Conservation (phyloP, 148 eudicot species). For the Nepenthes gracilis region DNA sequence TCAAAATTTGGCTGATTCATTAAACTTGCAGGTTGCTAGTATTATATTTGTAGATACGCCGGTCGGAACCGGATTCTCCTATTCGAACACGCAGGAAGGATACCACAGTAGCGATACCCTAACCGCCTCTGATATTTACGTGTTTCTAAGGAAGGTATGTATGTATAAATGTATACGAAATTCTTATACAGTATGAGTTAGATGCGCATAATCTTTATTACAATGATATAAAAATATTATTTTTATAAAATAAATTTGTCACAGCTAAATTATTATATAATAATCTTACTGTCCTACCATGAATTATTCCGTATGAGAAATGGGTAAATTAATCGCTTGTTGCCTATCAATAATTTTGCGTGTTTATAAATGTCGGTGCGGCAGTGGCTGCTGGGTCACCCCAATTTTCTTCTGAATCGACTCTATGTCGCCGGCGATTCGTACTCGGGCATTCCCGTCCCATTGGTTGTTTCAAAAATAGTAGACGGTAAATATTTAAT, state of each 20-base stretch:
- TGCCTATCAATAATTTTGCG: too few species aligned
- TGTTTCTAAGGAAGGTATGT: constrained; percentile 45
- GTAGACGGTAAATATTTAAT: constrained; percentile 7
- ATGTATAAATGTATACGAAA: not conserved
- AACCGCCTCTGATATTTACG: constrained; percentile 20
- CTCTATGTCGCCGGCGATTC: constrained; percentile 20
- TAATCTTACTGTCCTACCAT: too few species aligned
- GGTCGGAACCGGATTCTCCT: constrained; percentile 70
- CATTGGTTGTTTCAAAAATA: constrained; percentile 15
- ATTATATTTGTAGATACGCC: constrained; percentile 60
- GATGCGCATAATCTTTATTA: not conserved
- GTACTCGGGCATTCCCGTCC: constrained; percentile 16
- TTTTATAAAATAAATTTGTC: too few species aligned
- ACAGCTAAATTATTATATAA: too few species aligned
- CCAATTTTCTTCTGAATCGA: constrained; percentile 10
- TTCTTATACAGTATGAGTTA: not conserved
- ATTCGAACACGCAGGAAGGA: constrained; percentile 29
- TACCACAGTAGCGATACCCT: constrained; percentile 28
- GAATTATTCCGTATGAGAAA: too few species aligned
- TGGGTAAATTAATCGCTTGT: too few species aligned
- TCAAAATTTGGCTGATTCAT: not conserved
- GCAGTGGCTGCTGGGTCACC: constrained; percentile 4
- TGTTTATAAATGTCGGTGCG: not conserved
- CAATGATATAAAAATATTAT: too few species aligned
- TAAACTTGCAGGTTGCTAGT: constrained; percentile 35